phyloP scores from a whole-genome alignment of 2,329 filamentous ascomycete genomes.

The Berkeleyomyces rouxiae region DNA sequence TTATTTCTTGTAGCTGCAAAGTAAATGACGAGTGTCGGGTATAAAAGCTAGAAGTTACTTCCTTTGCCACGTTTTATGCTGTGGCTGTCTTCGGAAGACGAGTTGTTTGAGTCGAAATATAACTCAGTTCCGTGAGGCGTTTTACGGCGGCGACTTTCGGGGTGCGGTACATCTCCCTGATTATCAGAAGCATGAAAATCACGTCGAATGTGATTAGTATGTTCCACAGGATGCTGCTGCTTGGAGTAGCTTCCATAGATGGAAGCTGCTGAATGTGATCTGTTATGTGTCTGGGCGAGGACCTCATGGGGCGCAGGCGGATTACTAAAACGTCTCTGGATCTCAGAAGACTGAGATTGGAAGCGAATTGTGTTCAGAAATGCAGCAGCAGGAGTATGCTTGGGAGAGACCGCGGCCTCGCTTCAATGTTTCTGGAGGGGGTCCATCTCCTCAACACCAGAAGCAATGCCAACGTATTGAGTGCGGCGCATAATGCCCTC shows the following conservation, averaged over 20 bases:
- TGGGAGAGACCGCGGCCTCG: slow-evolving; percentile 7
- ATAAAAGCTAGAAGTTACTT: not conserved
- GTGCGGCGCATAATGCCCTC: slow-evolving; percentile 86
- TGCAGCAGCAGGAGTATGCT: not conserved
- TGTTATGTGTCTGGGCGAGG: not conserved
- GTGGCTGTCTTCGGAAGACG: not conserved
- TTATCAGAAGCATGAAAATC: not conserved
- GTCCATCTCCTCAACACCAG: slow-evolving; percentile 50
- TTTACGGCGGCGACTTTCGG: slow-evolving; percentile 10
- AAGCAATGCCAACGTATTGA: slow-evolving; percentile 41
- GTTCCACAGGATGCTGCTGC: slow-evolving; percentile 1
- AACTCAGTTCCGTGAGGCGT: slow-evolving; percentile 10
- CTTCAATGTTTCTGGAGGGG: slow-evolving; percentile 33
- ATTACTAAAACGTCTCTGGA: slow-evolving; percentile 10
- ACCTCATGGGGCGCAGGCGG: slow-evolving; percentile 2
- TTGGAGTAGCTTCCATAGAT: not conserved
- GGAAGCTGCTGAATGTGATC: slow-evolving; percentile 8
- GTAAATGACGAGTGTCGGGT: not conserved
- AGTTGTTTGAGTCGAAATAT: slow-evolving; percentile 3
- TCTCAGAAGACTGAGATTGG: not conserved
- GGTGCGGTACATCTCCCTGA: slow-evolving; percentile 5
- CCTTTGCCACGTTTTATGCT: slow-evolving; percentile 8
- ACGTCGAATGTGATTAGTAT: not conserved
- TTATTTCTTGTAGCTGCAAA: not conserved
- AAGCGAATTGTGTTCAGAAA: not conserved